Evolutionary conservation across 331 rosid species (phyloP), one percentile per base, ranked within the genome.

Genomic region (Pyrus hybrid): DNA sequence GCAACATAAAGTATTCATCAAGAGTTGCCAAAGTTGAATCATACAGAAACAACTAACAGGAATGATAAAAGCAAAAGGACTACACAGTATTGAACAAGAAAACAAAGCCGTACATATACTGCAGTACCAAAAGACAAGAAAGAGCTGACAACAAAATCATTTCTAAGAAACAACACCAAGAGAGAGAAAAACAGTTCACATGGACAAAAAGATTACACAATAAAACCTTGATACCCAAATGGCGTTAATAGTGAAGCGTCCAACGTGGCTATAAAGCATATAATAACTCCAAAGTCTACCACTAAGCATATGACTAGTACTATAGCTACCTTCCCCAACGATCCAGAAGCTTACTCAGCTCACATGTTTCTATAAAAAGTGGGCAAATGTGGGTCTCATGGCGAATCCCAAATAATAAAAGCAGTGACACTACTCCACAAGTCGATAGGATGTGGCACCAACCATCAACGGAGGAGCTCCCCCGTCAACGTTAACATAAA

Each of bases 1-100:
- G 88, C 76, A 77, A 81, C 49, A 75, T 53, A 76, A 30, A 68
- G 66, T 25, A 29, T 70, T 67, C 57, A 18, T 71, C 60, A 67
- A 33, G 57, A 77, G 28, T 26, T 18, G 49, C 49, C 49, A 43
- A 43, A 43, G 49, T 2, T 43, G 49, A 43, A 43, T 43, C 2
- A 12, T 43, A 43, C 0, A 43, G 14, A 43, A 43, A 43, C 49
- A 43, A 56, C 4, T 29, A 71, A 71, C 30, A 29, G 17, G 14
- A 25, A 67, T 13, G 45, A 18, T 10, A 4, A 16, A 70, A 20
- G 21, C 12, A 21, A 12, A 30, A n/a, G 3, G 4, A 5, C 1
- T 6, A 49, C 41, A 26, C 30, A 7, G 2, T 30, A 7, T 13
- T n/a, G n/a, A 20, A 32, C 17, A 11, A 22, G 65, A 57, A 18